Conservation (phyloP, 306 rosid species). For the Abrus pulchellus region DNA sequence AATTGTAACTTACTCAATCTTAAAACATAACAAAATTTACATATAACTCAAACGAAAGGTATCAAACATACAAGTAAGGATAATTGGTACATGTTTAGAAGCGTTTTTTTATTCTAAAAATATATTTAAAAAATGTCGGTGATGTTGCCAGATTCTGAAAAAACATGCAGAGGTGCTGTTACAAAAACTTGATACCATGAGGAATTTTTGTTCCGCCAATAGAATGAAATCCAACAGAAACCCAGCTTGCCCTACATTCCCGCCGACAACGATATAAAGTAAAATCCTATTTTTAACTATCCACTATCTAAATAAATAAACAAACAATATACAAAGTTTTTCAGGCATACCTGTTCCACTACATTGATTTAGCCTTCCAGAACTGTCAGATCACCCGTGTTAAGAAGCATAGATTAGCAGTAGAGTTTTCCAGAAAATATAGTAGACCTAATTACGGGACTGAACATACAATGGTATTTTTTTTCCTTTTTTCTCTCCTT, state of each 20-base stretch:
- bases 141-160: not conserved
- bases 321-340: conserved; percentile 5
- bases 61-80: not conserved
- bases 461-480: conserved; percentile 53
- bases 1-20: not conserved
- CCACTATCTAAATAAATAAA: not conserved
- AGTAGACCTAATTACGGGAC: conserved; percentile 43
- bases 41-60: not conserved
- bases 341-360: conserved; percentile 23
- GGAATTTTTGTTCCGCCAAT: not conserved
- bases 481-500: conserved; percentile 7
- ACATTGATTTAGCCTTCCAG: conserved; percentile 3
- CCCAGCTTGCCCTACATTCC: not conserved
- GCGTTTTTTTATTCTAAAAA: not conserved
- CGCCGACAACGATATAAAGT: not conserved
- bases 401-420: not conserved
- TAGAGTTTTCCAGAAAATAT: conserved; percentile 41
- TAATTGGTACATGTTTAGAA: not conserved
- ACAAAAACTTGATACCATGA: not conserved
- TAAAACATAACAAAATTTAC: not conserved
- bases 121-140: not conserved
- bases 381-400: conserved; percentile 32
- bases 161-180: not conserved
- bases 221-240: not conserved
- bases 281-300: not conserved